Percentiles rank a stretch among this genome's conserved stretches.
These are phyloP conservation scores for Saccharum spontaneum DNA, from an alignment of 176 grass and related monocot species.

Conservation along the genomic window DNA sequence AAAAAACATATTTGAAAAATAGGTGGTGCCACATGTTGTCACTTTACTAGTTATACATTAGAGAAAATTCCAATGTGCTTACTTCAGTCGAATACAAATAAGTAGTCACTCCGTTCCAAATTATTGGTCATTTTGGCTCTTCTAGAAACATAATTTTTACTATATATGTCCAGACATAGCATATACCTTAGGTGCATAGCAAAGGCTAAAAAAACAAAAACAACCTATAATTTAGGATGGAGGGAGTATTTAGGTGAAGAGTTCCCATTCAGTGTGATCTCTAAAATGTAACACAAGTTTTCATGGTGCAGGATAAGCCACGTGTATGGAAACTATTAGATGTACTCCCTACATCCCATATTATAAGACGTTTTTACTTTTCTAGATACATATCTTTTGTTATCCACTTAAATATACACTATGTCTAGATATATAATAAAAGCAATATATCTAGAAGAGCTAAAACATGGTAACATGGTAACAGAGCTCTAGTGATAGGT, in stretches of 20 bases:
- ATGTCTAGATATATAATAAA: too few relatives aligned
- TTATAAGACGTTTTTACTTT: too few relatives aligned
- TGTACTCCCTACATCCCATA: too few relatives aligned
- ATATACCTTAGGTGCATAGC: too few relatives aligned
- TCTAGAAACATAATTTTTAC: neutral
- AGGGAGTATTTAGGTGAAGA: neutral
- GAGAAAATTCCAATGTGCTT: neutral
- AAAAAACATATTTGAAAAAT: neutral
- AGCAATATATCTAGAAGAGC: too few relatives aligned
- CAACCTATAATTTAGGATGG: too few relatives aligned
- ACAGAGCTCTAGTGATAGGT: too few relatives aligned
- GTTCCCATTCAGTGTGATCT: neutral
- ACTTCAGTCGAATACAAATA: conserved; percentile 9
- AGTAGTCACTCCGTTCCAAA: neutral
- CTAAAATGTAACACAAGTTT: neutral
- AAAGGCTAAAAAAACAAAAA: too few relatives aligned
- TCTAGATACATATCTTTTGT: too few relatives aligned
- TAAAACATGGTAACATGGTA: too few relatives aligned
- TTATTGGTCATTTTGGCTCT: neutral
- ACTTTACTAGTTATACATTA: neutral
- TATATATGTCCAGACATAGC: neutral
- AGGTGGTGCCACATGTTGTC: neutral
- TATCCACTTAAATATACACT: too few relatives aligned
- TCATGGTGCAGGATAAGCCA: neutral
- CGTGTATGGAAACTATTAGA: too few relatives aligned